Conservation (phyloP, 2,329 filamentous ascomycete genomes). For the Trichoderma aggressivum region DNA sequence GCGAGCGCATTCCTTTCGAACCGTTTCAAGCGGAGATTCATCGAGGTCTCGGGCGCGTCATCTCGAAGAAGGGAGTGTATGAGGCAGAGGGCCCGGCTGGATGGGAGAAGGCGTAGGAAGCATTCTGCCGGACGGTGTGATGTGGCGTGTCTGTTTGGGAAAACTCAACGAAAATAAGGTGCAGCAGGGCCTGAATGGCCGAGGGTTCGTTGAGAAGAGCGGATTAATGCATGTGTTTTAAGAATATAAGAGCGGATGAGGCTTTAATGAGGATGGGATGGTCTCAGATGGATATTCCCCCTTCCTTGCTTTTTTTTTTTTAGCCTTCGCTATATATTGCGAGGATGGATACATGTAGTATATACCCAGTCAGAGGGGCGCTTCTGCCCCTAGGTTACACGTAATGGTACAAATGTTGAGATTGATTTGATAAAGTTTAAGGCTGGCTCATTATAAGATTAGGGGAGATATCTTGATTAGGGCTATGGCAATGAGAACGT, state of each 20-base stretch:
- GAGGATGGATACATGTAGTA: constrained; percentile 16
- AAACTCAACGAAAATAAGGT: background rate
- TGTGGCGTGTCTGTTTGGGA: background rate
- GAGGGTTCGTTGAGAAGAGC: background rate
- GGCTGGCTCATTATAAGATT: background rate
- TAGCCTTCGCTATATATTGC: background rate
- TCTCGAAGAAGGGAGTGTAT: constrained; percentile 73
- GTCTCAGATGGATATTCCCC: background rate
- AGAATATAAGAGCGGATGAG: background rate
- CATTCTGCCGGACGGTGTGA: background rate
- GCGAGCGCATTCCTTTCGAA: constrained; percentile 80
- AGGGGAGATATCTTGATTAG: background rate
- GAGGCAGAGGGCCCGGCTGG: constrained; percentile 57
- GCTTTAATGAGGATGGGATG: background rate
- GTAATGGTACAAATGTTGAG: background rate
- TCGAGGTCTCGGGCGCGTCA: constrained; percentile 73
- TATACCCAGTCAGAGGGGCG: constrained; percentile 7
- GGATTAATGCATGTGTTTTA: background rate
- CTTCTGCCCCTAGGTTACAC: background rate
- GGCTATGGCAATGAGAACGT: background rate
- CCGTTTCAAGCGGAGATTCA: constrained; percentile 92
- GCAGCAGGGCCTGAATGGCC: background rate
- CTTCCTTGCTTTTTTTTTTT: background rate
- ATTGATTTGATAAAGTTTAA: background rate
- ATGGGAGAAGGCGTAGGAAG: constrained; percentile 42